A percentile compares a stretch with the other conserved stretches of the same genome.
Evolutionary conservation across 75 land plant species (phyloP).

Genomic region (Cryptomeria japonica): DNA sequence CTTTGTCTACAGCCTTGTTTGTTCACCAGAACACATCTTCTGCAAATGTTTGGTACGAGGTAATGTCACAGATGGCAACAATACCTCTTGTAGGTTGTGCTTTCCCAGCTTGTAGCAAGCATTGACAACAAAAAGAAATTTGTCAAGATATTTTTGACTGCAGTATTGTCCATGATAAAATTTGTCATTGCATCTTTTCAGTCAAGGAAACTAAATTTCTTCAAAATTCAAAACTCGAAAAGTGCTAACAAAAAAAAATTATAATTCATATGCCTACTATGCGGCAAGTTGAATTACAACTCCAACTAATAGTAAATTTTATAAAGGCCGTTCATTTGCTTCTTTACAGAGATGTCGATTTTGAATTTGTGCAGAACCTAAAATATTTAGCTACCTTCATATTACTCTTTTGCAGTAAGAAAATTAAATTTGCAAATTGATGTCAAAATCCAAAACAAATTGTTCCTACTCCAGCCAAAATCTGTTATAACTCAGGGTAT

Average conservation of each 20-base stretch:
- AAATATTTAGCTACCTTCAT: slow-evolving; percentile 14
- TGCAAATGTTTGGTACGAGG: too few species aligned
- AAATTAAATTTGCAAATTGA: not conserved
- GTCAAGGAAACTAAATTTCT: not conserved
- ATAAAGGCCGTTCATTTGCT: not conserved
- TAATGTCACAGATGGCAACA: too few species aligned
- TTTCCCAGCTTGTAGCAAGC: too few species aligned
- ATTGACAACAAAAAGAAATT: too few species aligned
- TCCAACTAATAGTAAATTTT: not conserved
- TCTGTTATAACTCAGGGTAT: not conserved
- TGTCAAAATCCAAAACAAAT: not conserved
- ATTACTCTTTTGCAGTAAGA: not conserved
- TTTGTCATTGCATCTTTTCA: too few species aligned
- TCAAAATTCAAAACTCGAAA: not conserved
- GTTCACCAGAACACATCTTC: too few species aligned
- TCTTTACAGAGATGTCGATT: not conserved
- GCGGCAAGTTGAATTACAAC: not conserved
- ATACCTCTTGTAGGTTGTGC: too few species aligned
- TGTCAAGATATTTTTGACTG: too few species aligned
- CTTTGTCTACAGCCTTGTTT: too few species aligned
- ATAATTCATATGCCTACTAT: not conserved
- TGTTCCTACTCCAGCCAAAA: not conserved
- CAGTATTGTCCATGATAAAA: too few species aligned
- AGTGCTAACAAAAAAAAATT: not conserved
- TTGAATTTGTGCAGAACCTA: not conserved